Conservation (phyloP, 2,329 filamentous ascomycete genomes). For the Xylaria sp. region DNA sequence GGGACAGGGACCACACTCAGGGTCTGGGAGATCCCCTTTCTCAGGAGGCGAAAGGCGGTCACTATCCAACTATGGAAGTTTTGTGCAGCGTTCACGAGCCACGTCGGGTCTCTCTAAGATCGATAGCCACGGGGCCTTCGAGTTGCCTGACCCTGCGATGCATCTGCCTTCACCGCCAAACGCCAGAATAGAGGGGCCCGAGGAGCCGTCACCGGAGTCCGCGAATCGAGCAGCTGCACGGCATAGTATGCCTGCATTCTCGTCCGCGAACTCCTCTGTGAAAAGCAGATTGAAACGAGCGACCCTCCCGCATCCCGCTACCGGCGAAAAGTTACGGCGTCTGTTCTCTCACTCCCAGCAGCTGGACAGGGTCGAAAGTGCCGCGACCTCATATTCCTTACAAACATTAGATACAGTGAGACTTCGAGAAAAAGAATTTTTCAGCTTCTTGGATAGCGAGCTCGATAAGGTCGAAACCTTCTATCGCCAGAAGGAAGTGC, state of each 20-base stretch:
- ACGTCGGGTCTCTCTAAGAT: conserved; percentile 19
- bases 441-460: conserved; percentile 75
- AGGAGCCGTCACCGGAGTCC: neutral
- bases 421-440: conserved; percentile 76
- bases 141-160: conserved; percentile 51
- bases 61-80: conserved; percentile 50
- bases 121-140: conserved; percentile 39
- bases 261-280: conserved; percentile 27
- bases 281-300: conserved; percentile 12
- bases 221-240: conserved; percentile 29
- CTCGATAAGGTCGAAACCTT: conserved; percentile 89
- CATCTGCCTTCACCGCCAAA: conserved; percentile 34
- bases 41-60: conserved; percentile 36
- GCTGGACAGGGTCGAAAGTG: conserved; percentile 33
- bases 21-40: conserved; percentile 23
- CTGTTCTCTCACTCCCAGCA: conserved; percentile 38
- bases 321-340: conserved; percentile 34
- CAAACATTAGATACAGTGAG: conserved; percentile 52
- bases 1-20: conserved; percentile 18
- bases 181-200: conserved; percentile 16
- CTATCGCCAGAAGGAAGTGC: conserved; percentile 81
- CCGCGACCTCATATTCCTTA: conserved; percentile 40
- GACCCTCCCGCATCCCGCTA: conserved; percentile 18
- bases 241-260: conserved; percentile 38
- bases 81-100: conserved; percentile 40